Base-by-base conservation (phyloP, 495 filamentous ascomycete genomes). In the Neurospora terricola region DNA sequence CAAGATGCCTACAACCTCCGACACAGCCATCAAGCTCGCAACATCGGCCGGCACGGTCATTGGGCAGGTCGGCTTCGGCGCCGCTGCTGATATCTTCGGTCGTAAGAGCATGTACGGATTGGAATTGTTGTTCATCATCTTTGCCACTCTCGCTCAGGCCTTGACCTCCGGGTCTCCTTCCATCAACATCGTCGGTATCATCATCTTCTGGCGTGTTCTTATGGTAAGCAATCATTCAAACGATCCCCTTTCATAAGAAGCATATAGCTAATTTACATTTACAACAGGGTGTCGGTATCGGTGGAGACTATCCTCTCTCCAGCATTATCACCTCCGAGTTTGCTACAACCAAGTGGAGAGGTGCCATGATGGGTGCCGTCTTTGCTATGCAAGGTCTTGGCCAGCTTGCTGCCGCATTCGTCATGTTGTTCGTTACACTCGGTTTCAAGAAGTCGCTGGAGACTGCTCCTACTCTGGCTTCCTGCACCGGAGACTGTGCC, bases 171-270 rank as follows among this genome's bases (percentile, higher is more conserved):
- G 82, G 37, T 93, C 91, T n/a, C 85, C 84, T 14, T 87, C 88
- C 3, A 87, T 94, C 71, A 87, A 91, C 38, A 88, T 96, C 71
- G 85, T 91, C 69, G 94, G 93, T 71, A 74, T 94, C 71, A 86
- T 96, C 62, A 88, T 94, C 79, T 97, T 97, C 86, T 97, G 94
- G 94, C 90, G 94, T 81, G 88, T 96, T 0, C 78, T 97, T 9
- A 94, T 95, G 90, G 87, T 88, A 21, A 81, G 88, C 71, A 14
- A 21, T 45, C 9, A 4, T 34, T 11, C 3, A 70, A 18, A 30
- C 30, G 39, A 78, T 78, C 48, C n/a, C 16, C 10, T 27, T 23
- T 30, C 21, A 12, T 16, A 42, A 45, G 34, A 12, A 38, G 21
- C 36, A 37, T 5, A 34, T 34, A 27, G 69, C 71, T 42, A 34